Base-by-base conservation (phyloP, 2,329 filamentous ascomycete genomes). In the Penicillium freii region DNA sequence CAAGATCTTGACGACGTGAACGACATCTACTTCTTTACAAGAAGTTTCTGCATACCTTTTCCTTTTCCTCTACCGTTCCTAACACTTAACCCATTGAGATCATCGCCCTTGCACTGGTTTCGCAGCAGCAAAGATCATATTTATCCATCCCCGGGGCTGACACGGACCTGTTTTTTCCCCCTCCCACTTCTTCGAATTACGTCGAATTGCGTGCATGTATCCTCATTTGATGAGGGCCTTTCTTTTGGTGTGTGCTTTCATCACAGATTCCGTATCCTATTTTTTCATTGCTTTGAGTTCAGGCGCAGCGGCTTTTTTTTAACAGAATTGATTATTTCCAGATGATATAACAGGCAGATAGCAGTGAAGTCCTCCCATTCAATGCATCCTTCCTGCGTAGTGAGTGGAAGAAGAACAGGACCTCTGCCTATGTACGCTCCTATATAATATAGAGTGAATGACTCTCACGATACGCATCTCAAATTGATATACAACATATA, bases 1-100 rank as follows among this genome's bases (percentile, higher is more conserved):
- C 36, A 27, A 55, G 51, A 43, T 42, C 40, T 61, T 69, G 58
- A 69, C 62, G 67, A 69, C 61, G 56, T 69, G 63, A 59, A 62
- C 55, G 60, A 62, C 45, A 23, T 21, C 10, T 46, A 17, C 34
- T 52, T 27, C 21, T 33, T 52, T 56, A n/a, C 42, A 23, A 52
- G 40, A 40, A 48, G 11, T 38, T 52, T 17, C 21, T 31, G 39
- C 47, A 45, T 56, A 40, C n/a, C 5, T 21, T 42, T 54, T n/a
- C 21, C 19, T 34, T 40, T 52, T 25, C 9, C 34, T n/a, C 21
- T 29, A 17, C 11, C n/a, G n/a, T 6, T 29, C 10, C 23, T 29
- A 39, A 21, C 19, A 9, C 13, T 25, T 11, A 8, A 43, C 25
- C 27, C 40, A 25, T 38, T 19, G 9, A 33, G 21, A 45, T 51